Conservation (phyloP, 768 basidiomycete species). For the Krasilnikovozyma curviuscula region DNA sequence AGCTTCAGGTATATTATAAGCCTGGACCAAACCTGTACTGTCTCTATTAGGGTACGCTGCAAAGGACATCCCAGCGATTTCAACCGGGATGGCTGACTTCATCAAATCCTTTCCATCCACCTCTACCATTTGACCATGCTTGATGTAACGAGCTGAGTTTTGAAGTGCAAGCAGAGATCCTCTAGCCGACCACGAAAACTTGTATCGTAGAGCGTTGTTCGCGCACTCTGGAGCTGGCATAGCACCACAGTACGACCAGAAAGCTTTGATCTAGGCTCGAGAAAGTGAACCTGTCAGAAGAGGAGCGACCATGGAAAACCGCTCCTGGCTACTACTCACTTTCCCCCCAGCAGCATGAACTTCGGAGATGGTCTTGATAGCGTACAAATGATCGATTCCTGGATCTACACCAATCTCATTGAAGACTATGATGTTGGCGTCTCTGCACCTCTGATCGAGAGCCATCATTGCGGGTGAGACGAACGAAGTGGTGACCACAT, state of each 20-base stretch:
- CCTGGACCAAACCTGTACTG: constrained; percentile 73
- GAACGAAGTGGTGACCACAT: constrained; percentile 93
- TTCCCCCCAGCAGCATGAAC: constrained; percentile 89
- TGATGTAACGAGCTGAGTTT: constrained; percentile 67
- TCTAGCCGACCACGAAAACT: constrained; percentile 95
- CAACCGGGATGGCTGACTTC: constrained; percentile 76
- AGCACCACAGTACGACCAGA: constrained; percentile 88
- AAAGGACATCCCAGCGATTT: constrained; percentile 83
- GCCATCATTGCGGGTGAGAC: constrained; percentile 78
- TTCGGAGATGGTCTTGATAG: constrained; percentile 80
- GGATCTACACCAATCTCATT: constrained; percentile 98
- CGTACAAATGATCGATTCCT: constrained; percentile 83
- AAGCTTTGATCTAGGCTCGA: constrained; percentile 52
- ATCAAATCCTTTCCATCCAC: constrained; percentile 71
- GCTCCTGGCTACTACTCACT: constrained; percentile 35
- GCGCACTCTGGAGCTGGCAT: constrained; percentile 80
- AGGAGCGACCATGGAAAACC: background rate
- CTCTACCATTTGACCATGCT: constrained; percentile 42
- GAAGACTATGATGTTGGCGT: constrained; percentile 79
- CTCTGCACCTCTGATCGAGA: constrained; percentile 57
- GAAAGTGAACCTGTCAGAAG: background rate
- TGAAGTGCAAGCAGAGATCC: constrained; percentile 87
- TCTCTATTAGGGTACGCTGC: constrained; percentile 95
- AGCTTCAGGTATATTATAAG: constrained; percentile 81
- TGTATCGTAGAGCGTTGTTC: constrained; percentile 92